Conservation (phyloP, 768 basidiomycete species). For the Tubosaeta brunneosetosa region DNA sequence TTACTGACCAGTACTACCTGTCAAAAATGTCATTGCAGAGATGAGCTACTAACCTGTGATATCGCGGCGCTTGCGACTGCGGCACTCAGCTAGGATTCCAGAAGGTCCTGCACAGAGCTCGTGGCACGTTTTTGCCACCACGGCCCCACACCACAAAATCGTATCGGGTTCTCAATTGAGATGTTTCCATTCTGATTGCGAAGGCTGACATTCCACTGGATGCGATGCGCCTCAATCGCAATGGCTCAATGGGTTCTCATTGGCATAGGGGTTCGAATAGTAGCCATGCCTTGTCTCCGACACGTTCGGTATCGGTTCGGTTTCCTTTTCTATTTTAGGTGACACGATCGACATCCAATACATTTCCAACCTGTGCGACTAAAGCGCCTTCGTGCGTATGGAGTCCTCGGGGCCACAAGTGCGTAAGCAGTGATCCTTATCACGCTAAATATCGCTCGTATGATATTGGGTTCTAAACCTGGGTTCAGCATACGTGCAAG, state of each 20-base stretch:
- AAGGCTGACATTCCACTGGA: background rate
- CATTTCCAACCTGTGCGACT: background rate
- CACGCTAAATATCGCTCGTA: background rate
- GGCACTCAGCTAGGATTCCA: background rate
- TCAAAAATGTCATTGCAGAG: too few species aligned
- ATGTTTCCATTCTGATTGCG: conserved; percentile 8
- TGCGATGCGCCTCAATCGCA: background rate
- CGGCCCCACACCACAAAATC: background rate
- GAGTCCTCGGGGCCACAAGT: background rate
- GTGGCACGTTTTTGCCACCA: background rate
- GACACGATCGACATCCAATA: background rate
- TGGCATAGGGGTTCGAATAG: background rate
- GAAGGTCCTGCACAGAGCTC: background rate
- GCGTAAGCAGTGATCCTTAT: background rate
- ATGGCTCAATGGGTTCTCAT: background rate
- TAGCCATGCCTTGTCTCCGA: background rate
- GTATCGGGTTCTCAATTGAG: background rate
- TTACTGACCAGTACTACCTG: too few species aligned
- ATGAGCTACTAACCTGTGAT: background rate
- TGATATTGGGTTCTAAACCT: background rate
- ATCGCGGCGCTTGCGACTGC: background rate
- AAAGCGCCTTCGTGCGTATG: background rate
- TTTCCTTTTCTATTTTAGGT: background rate
- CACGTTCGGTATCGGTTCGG: background rate
- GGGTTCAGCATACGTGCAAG: background rate